Evolutionary conservation across 2,329 filamentous ascomycete species (phyloP).

Genomic region (Neonectria ditissima): DNA sequence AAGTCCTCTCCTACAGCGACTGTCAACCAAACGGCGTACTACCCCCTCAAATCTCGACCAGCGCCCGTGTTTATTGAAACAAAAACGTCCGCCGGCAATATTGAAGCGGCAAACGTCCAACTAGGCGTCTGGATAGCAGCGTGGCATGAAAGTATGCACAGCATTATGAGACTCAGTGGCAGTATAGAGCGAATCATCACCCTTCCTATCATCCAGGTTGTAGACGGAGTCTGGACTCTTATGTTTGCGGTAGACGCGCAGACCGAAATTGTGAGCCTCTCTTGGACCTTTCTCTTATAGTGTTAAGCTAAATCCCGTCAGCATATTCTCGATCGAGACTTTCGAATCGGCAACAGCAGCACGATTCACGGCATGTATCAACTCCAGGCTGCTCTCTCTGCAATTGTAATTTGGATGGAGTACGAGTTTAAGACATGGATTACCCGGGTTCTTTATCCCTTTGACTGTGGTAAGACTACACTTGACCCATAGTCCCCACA

Average conservation of each 20-base stretch:
- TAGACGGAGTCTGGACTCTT: conserved; percentile 15
- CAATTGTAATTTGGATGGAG: conserved; percentile 16
- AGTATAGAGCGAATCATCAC: conserved; percentile 15
- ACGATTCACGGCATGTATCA: conserved; percentile 21
- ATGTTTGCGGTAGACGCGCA: conserved; percentile 20
- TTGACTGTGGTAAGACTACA: too few species aligned
- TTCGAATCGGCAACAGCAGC: conserved; percentile 23
- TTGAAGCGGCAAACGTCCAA: conserved; percentile 17
- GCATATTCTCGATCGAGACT: conserved; percentile 20
- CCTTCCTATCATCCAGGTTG: conserved; percentile 21
- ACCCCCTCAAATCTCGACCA: conserved; percentile 8
- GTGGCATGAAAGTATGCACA: conserved; percentile 27
- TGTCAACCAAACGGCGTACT: conserved; percentile 23
- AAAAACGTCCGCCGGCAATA: conserved; percentile 16
- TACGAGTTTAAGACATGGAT: conserved; percentile 23
- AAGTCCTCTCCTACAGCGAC: neutral
- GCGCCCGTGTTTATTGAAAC: conserved; percentile 28
- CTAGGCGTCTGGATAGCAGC: conserved; percentile 28
- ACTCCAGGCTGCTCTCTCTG: conserved; percentile 22
- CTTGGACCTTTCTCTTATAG: neutral
- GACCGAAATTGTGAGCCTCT: conserved; percentile 21
- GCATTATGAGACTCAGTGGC: conserved; percentile 15
- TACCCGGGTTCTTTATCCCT: conserved; percentile 2
- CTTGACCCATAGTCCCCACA: too few species aligned
- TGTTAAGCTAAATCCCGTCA: neutral